Percentiles rank a stretch among this genome's conserved stretches.
Evolutionary conservation across 371 early-diverging fungal genomes (phyloP).

Genomic region (Mortierella sp.): DNA sequence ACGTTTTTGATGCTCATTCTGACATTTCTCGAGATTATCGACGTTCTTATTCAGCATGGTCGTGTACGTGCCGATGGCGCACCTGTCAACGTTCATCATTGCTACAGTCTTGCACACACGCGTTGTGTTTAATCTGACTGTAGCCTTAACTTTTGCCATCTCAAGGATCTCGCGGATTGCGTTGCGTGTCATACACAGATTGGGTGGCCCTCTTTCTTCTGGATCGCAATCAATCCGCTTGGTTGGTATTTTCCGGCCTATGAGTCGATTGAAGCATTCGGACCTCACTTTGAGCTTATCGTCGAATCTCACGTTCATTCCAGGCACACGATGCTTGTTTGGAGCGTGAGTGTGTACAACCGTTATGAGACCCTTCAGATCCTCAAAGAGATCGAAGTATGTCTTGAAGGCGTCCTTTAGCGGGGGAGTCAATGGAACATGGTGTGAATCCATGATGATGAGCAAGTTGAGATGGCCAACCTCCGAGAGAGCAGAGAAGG

Average conservation of each 20-base stretch:
- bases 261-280: background rate
- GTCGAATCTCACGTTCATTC: background rate
- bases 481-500: slow-evolving; percentile 1
- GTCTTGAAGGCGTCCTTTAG: background rate
- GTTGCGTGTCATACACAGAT: background rate
- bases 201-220: background rate
- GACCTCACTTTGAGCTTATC: background rate
- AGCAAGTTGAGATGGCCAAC: slow-evolving; percentile 1
- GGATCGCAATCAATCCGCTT: background rate
- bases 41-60: too few species aligned
- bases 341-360: slow-evolving; percentile 1
- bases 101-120: too few species aligned
- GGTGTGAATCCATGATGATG: background rate
- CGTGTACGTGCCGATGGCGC: too few species aligned
- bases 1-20: too few species aligned
- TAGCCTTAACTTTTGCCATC: background rate
- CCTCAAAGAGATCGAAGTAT: slow-evolving; percentile 1
- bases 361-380: background rate
- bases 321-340: background rate
- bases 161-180: background rate
- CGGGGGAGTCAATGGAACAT: background rate
- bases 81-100: too few species aligned
- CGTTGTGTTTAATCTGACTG: too few species aligned
- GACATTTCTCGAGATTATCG: too few species aligned
- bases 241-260: background rate